phyloP scores from a whole-genome alignment of 2,329 filamentous ascomycete species.

The Colletotrichum agaves region DNA sequence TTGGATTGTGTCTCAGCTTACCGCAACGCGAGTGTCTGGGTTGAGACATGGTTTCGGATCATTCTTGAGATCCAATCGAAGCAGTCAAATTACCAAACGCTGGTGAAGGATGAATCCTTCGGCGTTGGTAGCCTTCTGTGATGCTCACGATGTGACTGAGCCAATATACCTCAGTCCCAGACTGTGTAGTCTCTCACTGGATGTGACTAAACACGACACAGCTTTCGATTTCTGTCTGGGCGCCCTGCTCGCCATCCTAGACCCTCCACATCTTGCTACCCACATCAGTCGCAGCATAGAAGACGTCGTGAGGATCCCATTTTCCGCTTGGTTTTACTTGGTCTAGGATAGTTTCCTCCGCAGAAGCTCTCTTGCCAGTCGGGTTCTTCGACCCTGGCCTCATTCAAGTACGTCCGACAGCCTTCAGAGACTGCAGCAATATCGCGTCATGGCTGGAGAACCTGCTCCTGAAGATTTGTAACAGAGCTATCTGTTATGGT shows the following conservation, averaged over 20 bases:
- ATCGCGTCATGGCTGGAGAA: background rate
- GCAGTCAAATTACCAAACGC: too few relatives aligned
- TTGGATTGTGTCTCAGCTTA: too few relatives aligned
- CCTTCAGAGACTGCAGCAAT: conserved; percentile 6
- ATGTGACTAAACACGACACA: background rate
- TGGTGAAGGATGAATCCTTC: too few relatives aligned
- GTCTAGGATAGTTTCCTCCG: conserved; percentile 43
- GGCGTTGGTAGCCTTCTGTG: too few relatives aligned
- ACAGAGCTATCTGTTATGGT: too few relatives aligned
- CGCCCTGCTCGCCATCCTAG: background rate
- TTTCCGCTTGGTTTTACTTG: conserved; percentile 44
- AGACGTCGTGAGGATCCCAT: conserved; percentile 44
- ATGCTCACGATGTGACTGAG: too few relatives aligned
- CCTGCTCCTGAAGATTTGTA: background rate
- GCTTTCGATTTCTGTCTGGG: background rate
- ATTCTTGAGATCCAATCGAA: too few relatives aligned
- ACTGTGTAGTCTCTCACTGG: too few relatives aligned
- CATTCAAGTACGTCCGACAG: conserved; percentile 44
- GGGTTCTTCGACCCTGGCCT: conserved; percentile 45
- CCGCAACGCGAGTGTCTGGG: too few relatives aligned
- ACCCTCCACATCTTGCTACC: conserved; percentile 42
- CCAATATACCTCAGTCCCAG: too few relatives aligned
- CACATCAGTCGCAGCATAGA: conserved; percentile 43
- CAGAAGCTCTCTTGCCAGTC: conserved; percentile 45
- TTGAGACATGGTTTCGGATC: too few relatives aligned